phyloP scores from a whole-genome alignment of 2,329 filamentous ascomycete species.

The Leptographium galeiforme region DNA sequence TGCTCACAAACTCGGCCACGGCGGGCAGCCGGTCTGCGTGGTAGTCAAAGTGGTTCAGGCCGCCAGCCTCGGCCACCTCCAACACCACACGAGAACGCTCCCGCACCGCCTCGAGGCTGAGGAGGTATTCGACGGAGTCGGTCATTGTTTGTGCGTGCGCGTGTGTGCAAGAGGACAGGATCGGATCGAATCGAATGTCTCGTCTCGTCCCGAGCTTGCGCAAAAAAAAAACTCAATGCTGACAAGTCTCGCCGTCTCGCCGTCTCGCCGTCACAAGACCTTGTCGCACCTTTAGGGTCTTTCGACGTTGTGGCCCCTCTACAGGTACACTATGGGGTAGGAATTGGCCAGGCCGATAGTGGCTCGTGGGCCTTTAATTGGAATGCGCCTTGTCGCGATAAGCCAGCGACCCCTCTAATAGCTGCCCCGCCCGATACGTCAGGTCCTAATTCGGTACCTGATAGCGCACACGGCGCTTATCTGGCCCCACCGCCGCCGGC shows the following conservation, averaged over 20 bases:
- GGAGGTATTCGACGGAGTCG: slow-evolving; percentile 1
- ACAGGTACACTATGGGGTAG: neutral
- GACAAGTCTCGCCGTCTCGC: no score
- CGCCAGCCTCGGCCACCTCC: neutral
- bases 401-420: neutral
- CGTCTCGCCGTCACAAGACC: no score
- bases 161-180: no score
- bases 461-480: neutral
- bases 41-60: slow-evolving; percentile 6
- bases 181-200: no score
- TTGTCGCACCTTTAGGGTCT: no score
- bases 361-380: neutral
- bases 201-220: no score
- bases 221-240: no score
- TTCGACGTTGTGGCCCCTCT: neutral
- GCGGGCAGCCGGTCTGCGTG: neutral
- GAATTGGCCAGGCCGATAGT: neutral
- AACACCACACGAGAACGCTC: neutral
- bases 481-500: neutral
- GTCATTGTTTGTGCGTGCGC: no score
- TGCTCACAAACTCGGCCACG: slow-evolving; percentile 3
- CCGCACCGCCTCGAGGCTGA: slow-evolving; percentile 4
- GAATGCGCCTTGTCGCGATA: neutral
- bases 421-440: neutral
- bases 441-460: neutral